Evolutionary conservation across 805 yeast genomes (phyloP).

Genomic region (Barnettozyma pratensis): DNA sequence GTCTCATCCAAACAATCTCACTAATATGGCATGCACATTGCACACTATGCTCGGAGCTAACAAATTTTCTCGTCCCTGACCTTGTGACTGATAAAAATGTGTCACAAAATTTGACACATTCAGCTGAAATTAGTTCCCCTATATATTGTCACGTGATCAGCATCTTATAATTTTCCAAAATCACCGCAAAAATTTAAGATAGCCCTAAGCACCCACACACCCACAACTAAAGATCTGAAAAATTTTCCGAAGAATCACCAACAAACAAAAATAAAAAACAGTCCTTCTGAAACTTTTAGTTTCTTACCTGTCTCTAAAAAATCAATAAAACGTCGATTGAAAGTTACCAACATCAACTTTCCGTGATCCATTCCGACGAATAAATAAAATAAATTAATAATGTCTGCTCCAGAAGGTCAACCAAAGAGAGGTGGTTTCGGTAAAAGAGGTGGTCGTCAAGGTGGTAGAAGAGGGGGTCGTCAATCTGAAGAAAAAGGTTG

Average conservation of each 20-base stretch:
- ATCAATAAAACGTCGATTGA: conserved; percentile 38
- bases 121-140: background rate
- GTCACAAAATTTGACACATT: conserved; percentile 2
- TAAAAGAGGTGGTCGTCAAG: conserved; percentile 54
- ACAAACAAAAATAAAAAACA: conserved; percentile 2
- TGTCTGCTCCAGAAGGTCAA: conserved; percentile 34
- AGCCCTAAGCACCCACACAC: conserved; percentile 6
- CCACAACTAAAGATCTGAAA: background rate
- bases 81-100: too few relatives aligned
- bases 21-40: too few relatives aligned
- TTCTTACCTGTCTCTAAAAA: conserved; percentile 2
- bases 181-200: too few relatives aligned
- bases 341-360: conserved; percentile 51
- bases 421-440: conserved; percentile 50
- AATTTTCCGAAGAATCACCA: background rate
- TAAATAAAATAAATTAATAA: conserved; percentile 17
- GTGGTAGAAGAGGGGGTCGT: conserved; percentile 69
- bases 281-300: background rate
- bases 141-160: background rate
- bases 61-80: too few relatives aligned
- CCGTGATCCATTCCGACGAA: conserved; percentile 47
- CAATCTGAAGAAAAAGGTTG: conserved; percentile 97
- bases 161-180: too few relatives aligned
- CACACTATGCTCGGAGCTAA: too few relatives aligned
- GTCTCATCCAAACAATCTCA: too few relatives aligned